These are phyloP conservation scores for Scenedesmus sp. DNA, from an alignment of 163 green algal species.

Conservation along the genomic window DNA sequence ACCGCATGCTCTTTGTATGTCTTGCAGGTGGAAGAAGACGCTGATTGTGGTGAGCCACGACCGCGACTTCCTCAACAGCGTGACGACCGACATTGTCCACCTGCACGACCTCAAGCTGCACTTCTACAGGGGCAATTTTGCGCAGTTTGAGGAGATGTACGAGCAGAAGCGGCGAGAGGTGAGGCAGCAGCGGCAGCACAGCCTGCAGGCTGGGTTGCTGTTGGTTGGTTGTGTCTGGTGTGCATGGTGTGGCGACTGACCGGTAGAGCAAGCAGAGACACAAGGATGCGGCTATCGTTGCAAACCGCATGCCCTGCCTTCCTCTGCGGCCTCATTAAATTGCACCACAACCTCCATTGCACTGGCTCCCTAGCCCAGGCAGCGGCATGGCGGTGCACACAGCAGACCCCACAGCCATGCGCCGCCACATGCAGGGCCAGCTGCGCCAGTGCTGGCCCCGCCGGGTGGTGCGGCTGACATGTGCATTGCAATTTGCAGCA, in stretches of 20 bases:
- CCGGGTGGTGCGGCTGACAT: neutral
- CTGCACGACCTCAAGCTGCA: conserved; percentile 98
- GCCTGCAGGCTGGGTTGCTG: neutral
- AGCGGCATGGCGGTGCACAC: conserved; percentile 11
- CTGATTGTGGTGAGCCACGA: conserved; percentile 99
- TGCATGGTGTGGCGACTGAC: no score
- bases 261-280: no score
- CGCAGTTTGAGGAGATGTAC: conserved; percentile 99
- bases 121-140: conserved; percentile 97
- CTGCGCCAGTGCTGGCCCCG: neutral
- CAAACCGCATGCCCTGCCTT: neutral
- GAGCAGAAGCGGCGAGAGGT: conserved; percentile 91
- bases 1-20: neutral
- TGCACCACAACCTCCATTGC: conserved; percentile 34
- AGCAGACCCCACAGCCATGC: neutral
- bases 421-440: neutral
- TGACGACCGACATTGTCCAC: conserved; percentile 99
- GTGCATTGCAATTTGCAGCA: no score
- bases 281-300: no score
- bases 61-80: conserved; percentile 97
- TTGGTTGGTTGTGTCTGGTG: no score
- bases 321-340: no score
- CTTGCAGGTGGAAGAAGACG: conserved; percentile 97
- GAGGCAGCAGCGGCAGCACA: conserved; percentile 25
- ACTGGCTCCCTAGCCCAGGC: conserved; percentile 16